Conservation (phyloP, 2,329 filamentous ascomycete genomes). For the Trichoderma sp. region DNA sequence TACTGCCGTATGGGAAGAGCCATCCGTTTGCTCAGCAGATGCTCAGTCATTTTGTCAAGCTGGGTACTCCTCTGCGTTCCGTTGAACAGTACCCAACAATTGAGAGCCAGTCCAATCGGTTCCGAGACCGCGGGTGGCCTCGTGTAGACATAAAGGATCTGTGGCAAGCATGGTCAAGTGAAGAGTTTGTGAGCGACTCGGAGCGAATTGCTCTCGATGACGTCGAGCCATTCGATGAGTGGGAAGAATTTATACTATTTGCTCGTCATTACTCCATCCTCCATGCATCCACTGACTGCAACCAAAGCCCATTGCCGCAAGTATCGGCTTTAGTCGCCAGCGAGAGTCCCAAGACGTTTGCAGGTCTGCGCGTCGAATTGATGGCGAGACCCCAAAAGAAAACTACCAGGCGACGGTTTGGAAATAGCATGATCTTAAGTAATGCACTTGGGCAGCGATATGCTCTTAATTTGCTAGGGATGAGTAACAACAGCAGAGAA, state of each 20-base stretch:
- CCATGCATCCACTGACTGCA: slow-evolving; percentile 45
- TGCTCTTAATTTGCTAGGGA: slow-evolving; percentile 45
- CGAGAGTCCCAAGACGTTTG: not conserved
- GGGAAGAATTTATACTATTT: slow-evolving; percentile 90
- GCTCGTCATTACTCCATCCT: slow-evolving; percentile 80
- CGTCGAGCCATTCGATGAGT: slow-evolving; percentile 87
- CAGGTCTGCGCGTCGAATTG: slow-evolving; percentile 18
- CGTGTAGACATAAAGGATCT: slow-evolving; percentile 62
- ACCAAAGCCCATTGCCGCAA: not conserved
- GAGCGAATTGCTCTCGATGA: slow-evolving; percentile 62
- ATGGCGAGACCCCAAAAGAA: slow-evolving; percentile 18
- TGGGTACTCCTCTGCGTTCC: slow-evolving; percentile 74
- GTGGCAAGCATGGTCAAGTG: slow-evolving; percentile 78
- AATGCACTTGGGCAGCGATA: slow-evolving; percentile 41
- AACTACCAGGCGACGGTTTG: slow-evolving; percentile 54
- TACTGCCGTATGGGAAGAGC: slow-evolving; percentile 70
- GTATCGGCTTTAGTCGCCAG: too few species aligned
- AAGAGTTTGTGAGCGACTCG: slow-evolving; percentile 57
- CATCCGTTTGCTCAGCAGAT: slow-evolving; percentile 87
- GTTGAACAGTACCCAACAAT: slow-evolving; percentile 67
- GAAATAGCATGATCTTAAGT: slow-evolving; percentile 46
- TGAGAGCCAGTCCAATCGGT: slow-evolving; percentile 65
- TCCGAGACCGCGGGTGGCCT: slow-evolving; percentile 65
- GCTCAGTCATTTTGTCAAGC: slow-evolving; percentile 77
- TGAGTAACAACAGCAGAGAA: slow-evolving; percentile 43